Base-by-base conservation (phyloP, 805 yeast species). In the Candida takata region DNA sequence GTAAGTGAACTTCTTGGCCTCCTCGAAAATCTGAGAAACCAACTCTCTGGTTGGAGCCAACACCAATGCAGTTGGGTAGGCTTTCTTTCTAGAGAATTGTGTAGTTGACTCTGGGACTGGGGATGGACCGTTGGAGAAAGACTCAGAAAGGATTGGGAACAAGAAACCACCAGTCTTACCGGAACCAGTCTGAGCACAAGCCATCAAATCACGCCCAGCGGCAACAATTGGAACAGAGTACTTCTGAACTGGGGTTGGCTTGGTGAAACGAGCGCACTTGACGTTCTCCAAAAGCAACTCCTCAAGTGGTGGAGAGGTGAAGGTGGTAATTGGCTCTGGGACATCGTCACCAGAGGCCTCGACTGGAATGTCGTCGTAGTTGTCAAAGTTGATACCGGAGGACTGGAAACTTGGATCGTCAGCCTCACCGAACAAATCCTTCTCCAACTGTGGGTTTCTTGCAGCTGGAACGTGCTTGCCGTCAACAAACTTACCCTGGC, bases 81-180 rank as follows among this genome's bases (percentile, higher is more conserved):
- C 96, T 63, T 82, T 85, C 63, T 77, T 75, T 56, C 78, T 74
- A 24, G 79, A 72, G 54, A 73, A 74, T 37, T 66, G 67, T 34
- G 71, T 63, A 25, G 54, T 47, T 12, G 54, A 44, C 40, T 64
- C 70, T 35, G 76, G 70, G 29, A 62, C 57, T 40, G 74, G 69
- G 40, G 84, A 72, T 38, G 98, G 98, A 36, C 98, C 98, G 52
- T 70, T 75, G 61, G 75, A 69, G 68, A 81, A 92, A 43, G 94
- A 84, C 69, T 87, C 87, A 33, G 95, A 83, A 52, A 92, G 73
- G 37, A 92, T 95, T 46, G 99, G 98, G 84, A 92, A 92, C 60
- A 92, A 71, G 75, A 92, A 92, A 49, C 98, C 99, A 74, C 97
- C 98, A 59, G 99, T 92, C 71, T 92, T 92, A 77, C 99, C 99